Evolutionary conservation across 169 alveolate species (phyloP).

Genomic region (Eimeria zaria): DNA sequence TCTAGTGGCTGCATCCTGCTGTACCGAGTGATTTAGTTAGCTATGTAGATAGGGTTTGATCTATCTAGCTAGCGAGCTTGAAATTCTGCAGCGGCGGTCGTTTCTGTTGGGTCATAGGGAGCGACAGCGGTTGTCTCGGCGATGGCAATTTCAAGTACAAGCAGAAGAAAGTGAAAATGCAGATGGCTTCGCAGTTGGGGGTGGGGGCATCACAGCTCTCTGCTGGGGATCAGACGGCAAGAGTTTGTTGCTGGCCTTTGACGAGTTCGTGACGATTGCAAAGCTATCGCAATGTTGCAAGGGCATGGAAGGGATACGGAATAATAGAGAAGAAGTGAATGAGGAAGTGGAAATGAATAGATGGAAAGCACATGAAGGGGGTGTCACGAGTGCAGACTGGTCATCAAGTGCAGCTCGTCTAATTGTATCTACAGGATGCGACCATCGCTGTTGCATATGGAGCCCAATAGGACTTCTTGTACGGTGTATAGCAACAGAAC

Average conservation of each 20-base stretch:
- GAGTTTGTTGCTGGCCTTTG: conserved; percentile 19
- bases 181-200: neutral
- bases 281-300: neutral
- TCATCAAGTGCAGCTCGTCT: neutral
- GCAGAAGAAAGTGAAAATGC: neutral
- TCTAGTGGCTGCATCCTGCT: neutral
- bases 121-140: neutral
- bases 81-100: neutral
- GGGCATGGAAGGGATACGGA: too few relatives aligned
- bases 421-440: conserved; percentile 7
- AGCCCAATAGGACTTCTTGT: neutral
- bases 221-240: conserved; percentile 4
- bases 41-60: neutral
- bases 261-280: neutral
- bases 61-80: neutral
- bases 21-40: neutral
- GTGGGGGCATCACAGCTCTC: conserved; percentile 15
- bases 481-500: conserved; percentile 14
- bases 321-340: neutral
- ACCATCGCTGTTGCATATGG: conserved; percentile 28
- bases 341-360: neutral
- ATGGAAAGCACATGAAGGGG: conserved; percentile 40
- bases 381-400: conserved; percentile 40
- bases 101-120: neutral
- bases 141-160: neutral